Percentiles rank a stretch among this genome's conserved stretches.
These are phyloP conservation scores for Chaetomium cochliodes DNA, from an alignment of 495 filamentous ascomycete genomes.

Conservation along the genomic window DNA sequence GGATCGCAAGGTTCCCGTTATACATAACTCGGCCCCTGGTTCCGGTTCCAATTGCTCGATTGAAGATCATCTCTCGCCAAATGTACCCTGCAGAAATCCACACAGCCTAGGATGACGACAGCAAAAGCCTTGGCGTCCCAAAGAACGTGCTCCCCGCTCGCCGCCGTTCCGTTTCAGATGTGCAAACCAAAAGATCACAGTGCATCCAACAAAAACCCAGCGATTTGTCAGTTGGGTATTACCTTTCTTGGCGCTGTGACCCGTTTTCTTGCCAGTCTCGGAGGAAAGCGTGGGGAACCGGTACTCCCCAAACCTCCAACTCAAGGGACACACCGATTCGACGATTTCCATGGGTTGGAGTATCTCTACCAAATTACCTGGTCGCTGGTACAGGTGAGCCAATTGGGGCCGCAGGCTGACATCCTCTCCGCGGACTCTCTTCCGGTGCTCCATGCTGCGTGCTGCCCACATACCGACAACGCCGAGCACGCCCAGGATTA, in stretches of 20 bases:
- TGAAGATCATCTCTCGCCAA: conserved; percentile 13
- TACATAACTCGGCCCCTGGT: no score
- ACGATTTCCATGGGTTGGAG: no score
- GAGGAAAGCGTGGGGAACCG: neutral
- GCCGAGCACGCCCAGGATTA: neutral
- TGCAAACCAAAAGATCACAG: neutral
- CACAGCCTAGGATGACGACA: conserved; percentile 2
- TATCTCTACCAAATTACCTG: no score
- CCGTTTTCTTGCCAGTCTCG: neutral
- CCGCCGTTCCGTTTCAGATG: neutral
- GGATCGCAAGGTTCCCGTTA: no score
- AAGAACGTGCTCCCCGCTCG: neutral
- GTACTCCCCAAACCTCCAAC: neutral
- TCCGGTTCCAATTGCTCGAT: no score
- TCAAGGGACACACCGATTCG: no score
- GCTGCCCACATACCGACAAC: neutral
- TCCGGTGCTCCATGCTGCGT: neutral
- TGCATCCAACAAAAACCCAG: neutral
- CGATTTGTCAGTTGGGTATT: conserved; percentile 10
- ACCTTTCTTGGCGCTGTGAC: neutral
- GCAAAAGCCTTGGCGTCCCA: neutral
- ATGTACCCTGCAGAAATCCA: conserved; percentile 8
- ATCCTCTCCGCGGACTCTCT: neutral
- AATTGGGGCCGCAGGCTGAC: no score
- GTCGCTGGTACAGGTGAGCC: no score